Conservation (phyloP, 2,329 filamentous ascomycete genomes). For the Byssochlamys sp. region DNA sequence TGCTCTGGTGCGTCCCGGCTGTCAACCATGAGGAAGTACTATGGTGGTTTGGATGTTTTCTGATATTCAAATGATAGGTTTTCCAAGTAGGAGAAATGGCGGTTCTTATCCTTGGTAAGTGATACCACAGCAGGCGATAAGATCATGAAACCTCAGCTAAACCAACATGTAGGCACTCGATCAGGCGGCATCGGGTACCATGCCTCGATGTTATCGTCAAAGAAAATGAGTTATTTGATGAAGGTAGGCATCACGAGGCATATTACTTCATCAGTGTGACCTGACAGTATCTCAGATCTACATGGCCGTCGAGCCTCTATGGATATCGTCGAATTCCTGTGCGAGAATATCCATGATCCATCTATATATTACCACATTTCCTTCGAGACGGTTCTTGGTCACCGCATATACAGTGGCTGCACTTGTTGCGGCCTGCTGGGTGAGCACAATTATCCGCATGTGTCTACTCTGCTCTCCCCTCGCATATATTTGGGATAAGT, state of each 20-base stretch:
- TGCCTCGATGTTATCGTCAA: not conserved
- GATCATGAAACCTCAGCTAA: not conserved
- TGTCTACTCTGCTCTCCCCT: not conserved
- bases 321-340: not conserved
- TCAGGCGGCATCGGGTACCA: not conserved
- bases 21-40: not conserved
- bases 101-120: not conserved
- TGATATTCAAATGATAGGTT: not conserved
- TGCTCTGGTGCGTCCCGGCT: not conserved
- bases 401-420: not conserved
- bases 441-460: not conserved
- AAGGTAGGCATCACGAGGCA: not conserved
- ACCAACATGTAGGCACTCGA: not conserved
- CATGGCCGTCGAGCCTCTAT: not conserved
- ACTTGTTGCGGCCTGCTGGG: not conserved
- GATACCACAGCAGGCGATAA: not conserved
- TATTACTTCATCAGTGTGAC: not conserved
- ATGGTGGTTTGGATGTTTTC: not conserved
- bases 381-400: not conserved
- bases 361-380: not conserved
- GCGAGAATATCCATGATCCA: not conserved
- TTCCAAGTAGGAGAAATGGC: not conserved
- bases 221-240: not conserved
- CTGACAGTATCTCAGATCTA: not conserved
- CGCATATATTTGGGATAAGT: not conserved